Conservation (phyloP, 2,329 filamentous ascomycete species). For the Fusarium pilosicola region DNA sequence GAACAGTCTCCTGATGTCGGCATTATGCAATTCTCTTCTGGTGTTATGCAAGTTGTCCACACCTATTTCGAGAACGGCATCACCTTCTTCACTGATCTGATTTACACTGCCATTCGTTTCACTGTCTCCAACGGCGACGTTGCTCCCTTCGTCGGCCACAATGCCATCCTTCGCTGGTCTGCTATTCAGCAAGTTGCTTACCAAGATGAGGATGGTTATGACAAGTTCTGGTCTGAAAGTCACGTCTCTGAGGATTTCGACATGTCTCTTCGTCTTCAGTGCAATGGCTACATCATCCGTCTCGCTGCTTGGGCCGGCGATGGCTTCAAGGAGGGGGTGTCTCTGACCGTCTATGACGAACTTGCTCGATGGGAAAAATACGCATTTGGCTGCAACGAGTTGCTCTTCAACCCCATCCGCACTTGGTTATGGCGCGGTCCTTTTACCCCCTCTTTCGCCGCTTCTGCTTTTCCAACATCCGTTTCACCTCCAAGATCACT, state of each 20-base stretch:
- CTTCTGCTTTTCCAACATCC: conserved; percentile 79
- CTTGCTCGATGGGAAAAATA: conserved; percentile 89
- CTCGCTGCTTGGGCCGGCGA: conserved; percentile 77
- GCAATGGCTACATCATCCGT: conserved; percentile 76
- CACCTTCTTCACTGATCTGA: conserved; percentile 77
- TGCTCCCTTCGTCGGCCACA: conserved; percentile 84
- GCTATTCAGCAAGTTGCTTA: conserved; percentile 80
- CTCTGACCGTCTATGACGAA: conserved; percentile 85
- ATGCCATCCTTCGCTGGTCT: conserved; percentile 79
- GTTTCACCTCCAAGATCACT: conserved; percentile 79
- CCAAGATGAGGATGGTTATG: conserved; percentile 74
- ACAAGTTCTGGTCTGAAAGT: conserved; percentile 84
- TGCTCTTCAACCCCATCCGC: conserved; percentile 81
- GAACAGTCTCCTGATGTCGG: conserved; percentile 81
- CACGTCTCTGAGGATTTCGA: conserved; percentile 86
- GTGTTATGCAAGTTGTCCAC: conserved; percentile 81
- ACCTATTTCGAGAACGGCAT: conserved; percentile 78
- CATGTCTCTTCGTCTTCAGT: conserved; percentile 81
- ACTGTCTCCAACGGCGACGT: conserved; percentile 82
- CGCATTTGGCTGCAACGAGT: conserved; percentile 84
- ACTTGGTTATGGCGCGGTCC: conserved; percentile 79
- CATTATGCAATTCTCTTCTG: conserved; percentile 81
- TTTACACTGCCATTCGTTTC: conserved; percentile 81
- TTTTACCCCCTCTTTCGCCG: conserved; percentile 80
- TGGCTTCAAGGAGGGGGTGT: conserved; percentile 87